These are phyloP conservation scores for Rubroshorea leprosula DNA, from an alignment of 345 rosid genomes.

Conservation along the genomic window DNA sequence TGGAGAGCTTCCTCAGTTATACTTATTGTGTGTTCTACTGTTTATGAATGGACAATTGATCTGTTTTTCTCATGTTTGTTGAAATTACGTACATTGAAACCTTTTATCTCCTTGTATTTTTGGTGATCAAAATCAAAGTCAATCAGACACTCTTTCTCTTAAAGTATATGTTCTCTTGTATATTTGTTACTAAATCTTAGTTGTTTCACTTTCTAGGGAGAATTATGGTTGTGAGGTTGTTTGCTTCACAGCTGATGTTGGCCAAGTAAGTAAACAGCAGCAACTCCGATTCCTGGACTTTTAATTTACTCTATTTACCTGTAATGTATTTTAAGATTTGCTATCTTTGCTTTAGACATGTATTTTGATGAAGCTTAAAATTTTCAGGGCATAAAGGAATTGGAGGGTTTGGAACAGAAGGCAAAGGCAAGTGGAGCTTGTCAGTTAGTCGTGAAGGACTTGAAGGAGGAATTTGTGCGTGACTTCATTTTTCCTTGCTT, in stretches of 20 bases:
- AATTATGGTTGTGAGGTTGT: slow-evolving; percentile 99
- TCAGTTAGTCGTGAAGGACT: slow-evolving; percentile 85
- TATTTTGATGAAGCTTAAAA: slow-evolving; percentile 10
- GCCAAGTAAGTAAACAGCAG: slow-evolving; percentile 54
- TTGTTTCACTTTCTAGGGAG: slow-evolving; percentile 43
- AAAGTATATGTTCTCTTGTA: background rate
- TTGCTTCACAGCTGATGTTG: slow-evolving; percentile 98
- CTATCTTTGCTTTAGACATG: background rate
- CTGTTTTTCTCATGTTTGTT: too few species aligned
- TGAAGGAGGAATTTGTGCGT: slow-evolving; percentile 82
- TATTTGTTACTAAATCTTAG: background rate
- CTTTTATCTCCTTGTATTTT: background rate
- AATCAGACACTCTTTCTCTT: slow-evolving; percentile 1
- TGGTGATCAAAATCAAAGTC: background rate
- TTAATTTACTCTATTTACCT: background rate
- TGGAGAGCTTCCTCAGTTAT: too few species aligned
- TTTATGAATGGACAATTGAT: too few species aligned
- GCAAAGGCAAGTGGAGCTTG: slow-evolving; percentile 98
- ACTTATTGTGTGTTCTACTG: too few species aligned
- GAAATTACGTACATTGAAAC: too few species aligned
- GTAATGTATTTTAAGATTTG: background rate
- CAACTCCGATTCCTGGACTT: background rate
- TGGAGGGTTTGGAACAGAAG: slow-evolving; percentile 92
- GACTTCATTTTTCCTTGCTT: slow-evolving; percentile 86
- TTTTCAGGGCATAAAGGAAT: slow-evolving; percentile 70